Base-by-base conservation (phyloP, 2,329 filamentous ascomycete species). In the Chalara sp. region DNA sequence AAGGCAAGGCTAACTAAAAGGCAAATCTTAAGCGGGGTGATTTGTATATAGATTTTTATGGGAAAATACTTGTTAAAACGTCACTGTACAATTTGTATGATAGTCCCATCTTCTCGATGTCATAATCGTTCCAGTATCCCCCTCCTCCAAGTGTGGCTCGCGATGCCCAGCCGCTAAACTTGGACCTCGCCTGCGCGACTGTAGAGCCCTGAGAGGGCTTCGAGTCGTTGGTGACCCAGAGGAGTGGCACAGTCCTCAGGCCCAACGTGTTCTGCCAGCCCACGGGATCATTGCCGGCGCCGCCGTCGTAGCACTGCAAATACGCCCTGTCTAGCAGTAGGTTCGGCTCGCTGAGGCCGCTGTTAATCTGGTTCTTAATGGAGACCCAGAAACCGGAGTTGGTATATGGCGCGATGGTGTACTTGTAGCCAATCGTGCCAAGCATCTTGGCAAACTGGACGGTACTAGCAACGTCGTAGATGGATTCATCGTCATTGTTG, bases 81-180 rank as follows among this genome's bases (percentile, higher is more conserved):
- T 56, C 49, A 5, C 63, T 66, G 48, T 69, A 69, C 2, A 63
- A 59, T 10, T 11, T 46, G 46, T 73, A 73, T 2, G 67, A 70
- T 35, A 66, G 56, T 6, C 57, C 58, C 66, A 72, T 72, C 59
- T 71, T 72, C 63, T 73, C 71, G 42, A 73, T 71, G 53, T 73
- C 72, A 50, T 66, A 73, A 53, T 74, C 71, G 44, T 73, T 74
- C 71, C 71, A 74, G 54, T 72, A 73, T 1, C 71, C 71, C 1
- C 68, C 71, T n/a, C 65, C 71, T 1, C 61, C 69, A 11, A 74
- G 56, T 0, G 59, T 53, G 5, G 60, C 58, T 35, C 52, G 51
- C 33, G 53, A 33, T 21, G 62, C 60, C 71, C 70, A 74, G 6
- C 47, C 48, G 1, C 54, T 48, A 47, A 74, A 72, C 55, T 59